phyloP scores from a whole-genome alignment of 306 rosid species.

The Cucurbita pepo region DNA sequence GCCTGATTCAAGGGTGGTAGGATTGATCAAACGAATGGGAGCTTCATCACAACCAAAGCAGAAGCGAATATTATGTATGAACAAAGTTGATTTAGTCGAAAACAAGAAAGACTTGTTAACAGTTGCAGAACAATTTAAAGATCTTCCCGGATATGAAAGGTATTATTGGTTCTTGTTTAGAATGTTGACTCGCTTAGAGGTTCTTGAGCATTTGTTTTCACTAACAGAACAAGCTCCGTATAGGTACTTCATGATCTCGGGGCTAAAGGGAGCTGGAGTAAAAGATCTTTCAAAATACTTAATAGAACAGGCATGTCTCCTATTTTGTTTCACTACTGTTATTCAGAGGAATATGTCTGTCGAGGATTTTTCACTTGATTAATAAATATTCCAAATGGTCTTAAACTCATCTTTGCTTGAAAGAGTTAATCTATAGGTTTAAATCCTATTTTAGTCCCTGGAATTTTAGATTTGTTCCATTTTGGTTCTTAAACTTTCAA shows the following conservation, averaged over 20 bases:
- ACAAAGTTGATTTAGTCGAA: slow-evolving; percentile 83
- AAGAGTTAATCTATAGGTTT: not conserved
- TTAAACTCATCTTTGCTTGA: not conserved
- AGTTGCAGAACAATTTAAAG: slow-evolving; percentile 71
- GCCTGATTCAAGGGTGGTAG: slow-evolving; percentile 74
- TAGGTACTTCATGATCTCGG: slow-evolving; percentile 92
- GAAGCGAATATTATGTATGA: slow-evolving; percentile 76
- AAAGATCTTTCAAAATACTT: slow-evolving; percentile 56
- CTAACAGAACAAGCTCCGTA: not conserved
- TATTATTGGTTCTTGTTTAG: slow-evolving; percentile 7
- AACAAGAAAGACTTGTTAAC: slow-evolving; percentile 76
- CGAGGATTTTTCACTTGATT: not conserved
- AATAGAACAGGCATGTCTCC: slow-evolving; percentile 70
- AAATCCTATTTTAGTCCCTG: too few species aligned
- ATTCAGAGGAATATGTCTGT: not conserved
- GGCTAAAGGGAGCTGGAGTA: slow-evolving; percentile 78
- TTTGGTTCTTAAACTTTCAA: too few species aligned
- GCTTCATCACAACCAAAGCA: slow-evolving; percentile 42
- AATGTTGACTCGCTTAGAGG: not conserved
- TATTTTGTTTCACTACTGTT: slow-evolving; percentile 9
- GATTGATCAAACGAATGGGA: slow-evolving; percentile 67
- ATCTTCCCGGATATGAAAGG: slow-evolving; percentile 90
- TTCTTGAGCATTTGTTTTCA: slow-evolving; percentile 8
- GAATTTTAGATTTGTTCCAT: too few species aligned
- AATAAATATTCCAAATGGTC: not conserved